Base-by-base conservation (phyloP, 352 stramenopile genomes). In the Phytophthora niederhauseri region DNA sequence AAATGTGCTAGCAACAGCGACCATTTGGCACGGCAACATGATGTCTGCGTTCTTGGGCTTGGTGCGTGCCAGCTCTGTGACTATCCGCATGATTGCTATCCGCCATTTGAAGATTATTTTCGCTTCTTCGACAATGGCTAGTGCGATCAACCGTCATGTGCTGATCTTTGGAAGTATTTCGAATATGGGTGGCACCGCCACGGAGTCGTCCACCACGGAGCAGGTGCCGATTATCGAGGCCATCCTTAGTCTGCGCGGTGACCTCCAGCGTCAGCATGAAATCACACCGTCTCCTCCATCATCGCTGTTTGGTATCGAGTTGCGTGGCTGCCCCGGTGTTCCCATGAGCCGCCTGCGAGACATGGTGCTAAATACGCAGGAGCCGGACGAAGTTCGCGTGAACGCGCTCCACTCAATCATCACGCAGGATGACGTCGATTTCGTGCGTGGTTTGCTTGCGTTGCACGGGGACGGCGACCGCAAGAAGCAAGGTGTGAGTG, bases 121-220 rank as follows among this genome's bases (percentile, higher is more conserved):
- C 66, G 81, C 74, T 5, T 86, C 82, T 3, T 74, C 82, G 5
- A 90, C 81, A 9, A 61, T 80, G 31, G 75, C 82, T 8, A 92
- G 87, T 57, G 80, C 84, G 20, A 85, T 91, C 67, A 95, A 95
- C 53, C 82, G 87, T 7, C 79, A 91, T 49, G 84, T 91, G 53
- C 59, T 93, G 15, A 91, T 95, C 46, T 92, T 91, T 61, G 89
- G 86, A 61, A 91, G 80, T 66, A 93, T 92, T 55, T 86, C 84
- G 24, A 91, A 60, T 64, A 73, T 88, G 77, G 82, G 72, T 36
- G 83, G 80, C 3, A 89, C 83, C 41, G 71, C 85, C 19, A 92
- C 82, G 2, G 75, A 88, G n/a, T 91, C 84, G n/a, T 90, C 85
- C 17, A 91, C 82, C 57, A 92, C 84, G 0, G 84, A 92, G 67